Conservation (phyloP, 2,329 filamentous ascomycete genomes). For the Colletotrichum paranaense region DNA sequence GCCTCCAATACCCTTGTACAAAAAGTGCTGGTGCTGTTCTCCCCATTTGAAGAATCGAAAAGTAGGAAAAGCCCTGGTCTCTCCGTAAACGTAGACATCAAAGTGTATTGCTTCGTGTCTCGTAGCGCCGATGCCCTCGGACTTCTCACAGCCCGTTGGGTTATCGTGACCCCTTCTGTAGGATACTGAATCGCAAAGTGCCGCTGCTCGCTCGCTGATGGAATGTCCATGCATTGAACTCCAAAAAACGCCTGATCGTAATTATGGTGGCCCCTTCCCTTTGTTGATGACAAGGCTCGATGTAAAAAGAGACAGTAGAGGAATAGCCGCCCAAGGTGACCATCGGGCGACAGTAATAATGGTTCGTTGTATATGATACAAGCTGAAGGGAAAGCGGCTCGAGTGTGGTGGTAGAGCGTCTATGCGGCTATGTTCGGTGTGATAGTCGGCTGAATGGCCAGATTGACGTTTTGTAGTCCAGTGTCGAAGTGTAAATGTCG, state of each 20-base stretch:
- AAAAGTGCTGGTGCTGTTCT: slow-evolving; percentile 32
- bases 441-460: not conserved
- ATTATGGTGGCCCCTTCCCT: slow-evolving; percentile 30
- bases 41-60: slow-evolving; percentile 21
- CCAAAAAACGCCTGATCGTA: slow-evolving; percentile 33
- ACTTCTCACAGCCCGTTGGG: slow-evolving; percentile 3
- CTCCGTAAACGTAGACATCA: not conserved
- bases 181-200: slow-evolving; percentile 30
- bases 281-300: slow-evolving; percentile 16
- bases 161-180: not conserved
- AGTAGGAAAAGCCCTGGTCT: slow-evolving; percentile 14
- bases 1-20: slow-evolving; percentile 23
- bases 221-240: slow-evolving; percentile 31
- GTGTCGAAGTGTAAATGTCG: not conserved
- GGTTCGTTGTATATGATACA: slow-evolving; percentile 34
- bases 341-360: slow-evolving; percentile 1
- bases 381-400: slow-evolving; percentile 25
- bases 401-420: slow-evolving; percentile 6
- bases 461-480: not conserved
- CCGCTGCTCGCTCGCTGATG: slow-evolving; percentile 34
- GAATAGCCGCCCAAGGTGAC: slow-evolving; percentile 6
- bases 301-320: not conserved
- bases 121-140: slow-evolving; percentile 11
- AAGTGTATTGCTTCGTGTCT: not conserved
- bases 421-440: slow-evolving; percentile 15